Evolutionary conservation across 139 green algal genomes (phyloP), one percentile per base, ranked within the genome.

Genomic region (Picochlorum sp.): DNA sequence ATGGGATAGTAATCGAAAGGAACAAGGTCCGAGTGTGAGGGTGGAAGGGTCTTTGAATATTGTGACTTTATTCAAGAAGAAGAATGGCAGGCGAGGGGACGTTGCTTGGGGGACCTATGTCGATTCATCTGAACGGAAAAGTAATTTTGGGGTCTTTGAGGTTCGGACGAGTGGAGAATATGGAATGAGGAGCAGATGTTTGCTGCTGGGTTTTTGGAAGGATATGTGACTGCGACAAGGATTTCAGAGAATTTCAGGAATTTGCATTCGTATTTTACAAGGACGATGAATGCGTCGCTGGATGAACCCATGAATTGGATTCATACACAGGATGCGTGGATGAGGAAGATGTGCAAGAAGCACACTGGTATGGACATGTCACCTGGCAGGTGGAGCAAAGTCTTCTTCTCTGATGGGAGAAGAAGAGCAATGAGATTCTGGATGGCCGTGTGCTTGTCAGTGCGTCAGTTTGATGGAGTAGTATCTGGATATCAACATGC

Each of bases 391-490:
- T 62, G 28, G 15, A 30, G 4, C 28, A 1, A 2, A 4, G 47
- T 54, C 24, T n/a, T n/a, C n/a, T n/a, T 20, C 1, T 24, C 56
- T 21, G 13, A 1, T 24, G 13, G 21, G 7, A 59, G 6, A 41
- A 30, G 8, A 59, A 32, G 51, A n/a, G 9, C 15, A 24, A 54
- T 18, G 8, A 54, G 61, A 41, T 82, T 67, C 20, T 86, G 78
- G 81, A 38, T 61, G 20, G 45, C 69, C 21, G 51, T 83, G 7
- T 79, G 64, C 7, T 57, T 84, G 49, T 34, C 83, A 38, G 28
- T 84, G 41, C 32, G 49, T 2, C 84, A 91, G 61, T 85, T 86
- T 56, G 75, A 89, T 13, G 84, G 84, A 1, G 23, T 91, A 45
- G 68, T 85, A 15, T 66, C 61, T 10, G 84, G n/a, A 6, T 90